Evolutionary conservation across 179 eudicot genomes (phyloP).

Genomic region (Patellifolia procumbens): DNA sequence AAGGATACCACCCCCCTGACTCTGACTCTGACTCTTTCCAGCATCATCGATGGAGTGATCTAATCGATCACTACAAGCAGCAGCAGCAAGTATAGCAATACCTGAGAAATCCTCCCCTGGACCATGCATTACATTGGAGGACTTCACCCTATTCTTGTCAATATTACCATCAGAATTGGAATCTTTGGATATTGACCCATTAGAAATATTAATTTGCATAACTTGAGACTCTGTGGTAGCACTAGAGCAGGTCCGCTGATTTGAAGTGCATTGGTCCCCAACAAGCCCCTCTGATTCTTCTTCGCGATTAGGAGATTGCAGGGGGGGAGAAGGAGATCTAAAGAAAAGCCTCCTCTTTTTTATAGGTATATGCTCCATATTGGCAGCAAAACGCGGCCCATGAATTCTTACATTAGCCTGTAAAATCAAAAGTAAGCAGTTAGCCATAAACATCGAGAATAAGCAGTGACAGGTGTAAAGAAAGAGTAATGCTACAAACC

Average conservation of each 20-base stretch:
- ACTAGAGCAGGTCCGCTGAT: constrained; percentile 21
- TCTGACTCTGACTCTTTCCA: constrained; percentile 26
- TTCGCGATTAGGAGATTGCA: constrained; percentile 31
- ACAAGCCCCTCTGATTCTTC: constrained; percentile 33
- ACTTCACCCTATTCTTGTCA: constrained; percentile 17
- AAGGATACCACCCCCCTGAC: constrained; percentile 7
- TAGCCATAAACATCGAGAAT: neutral
- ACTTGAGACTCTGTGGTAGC: constrained; percentile 20
- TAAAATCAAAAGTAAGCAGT: constrained; percentile 6
- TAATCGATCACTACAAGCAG: constrained; percentile 58
- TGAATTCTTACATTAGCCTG: constrained; percentile 49
- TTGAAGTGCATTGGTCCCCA: constrained; percentile 24
- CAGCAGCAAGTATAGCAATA: constrained; percentile 74
- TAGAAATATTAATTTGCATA: constrained; percentile 20
- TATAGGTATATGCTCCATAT: constrained; percentile 50
- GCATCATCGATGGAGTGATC: constrained; percentile 32
- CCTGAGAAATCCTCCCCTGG: constrained; percentile 62
- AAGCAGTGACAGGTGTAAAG: neutral
- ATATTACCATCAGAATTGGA: constrained; percentile 12
- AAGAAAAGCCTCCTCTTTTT: constrained; percentile 53
- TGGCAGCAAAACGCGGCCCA: constrained; percentile 44
- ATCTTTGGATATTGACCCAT: constrained; percentile 18
- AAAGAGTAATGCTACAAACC: constrained; percentile 29
- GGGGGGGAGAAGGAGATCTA: constrained; percentile 43
- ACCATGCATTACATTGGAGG: constrained; percentile 9